Conservation (phyloP, 345 rosid species). For the Litchi chinensis region DNA sequence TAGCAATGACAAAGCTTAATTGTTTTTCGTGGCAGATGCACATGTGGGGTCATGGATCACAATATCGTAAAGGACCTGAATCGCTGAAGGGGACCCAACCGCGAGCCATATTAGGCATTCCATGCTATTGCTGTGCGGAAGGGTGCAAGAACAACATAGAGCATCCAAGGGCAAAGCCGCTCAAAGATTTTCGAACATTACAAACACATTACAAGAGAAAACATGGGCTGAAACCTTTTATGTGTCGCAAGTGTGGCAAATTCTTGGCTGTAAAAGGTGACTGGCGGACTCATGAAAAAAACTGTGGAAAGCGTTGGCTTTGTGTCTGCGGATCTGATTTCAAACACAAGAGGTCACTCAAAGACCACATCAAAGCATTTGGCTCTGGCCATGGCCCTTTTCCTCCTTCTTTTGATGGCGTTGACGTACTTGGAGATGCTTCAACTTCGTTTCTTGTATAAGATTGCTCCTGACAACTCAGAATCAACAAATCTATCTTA, state of each 20-base stretch:
- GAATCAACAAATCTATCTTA: background rate
- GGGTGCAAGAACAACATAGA: conserved; percentile 89
- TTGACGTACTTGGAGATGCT: conserved; percentile 28
- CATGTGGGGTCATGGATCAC: conserved; percentile 97
- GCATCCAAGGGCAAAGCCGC: conserved; percentile 72
- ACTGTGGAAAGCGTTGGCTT: conserved; percentile 93
- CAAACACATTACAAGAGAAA: conserved; percentile 92
- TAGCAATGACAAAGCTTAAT: background rate
- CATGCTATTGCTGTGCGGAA: conserved; percentile 83
- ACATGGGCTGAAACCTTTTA: conserved; percentile 67
- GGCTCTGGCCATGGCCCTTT: conserved; percentile 73
- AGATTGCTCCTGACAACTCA: background rate
- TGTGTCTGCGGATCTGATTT: conserved; percentile 87
- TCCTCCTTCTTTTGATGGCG: conserved; percentile 37
- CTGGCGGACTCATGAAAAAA: conserved; percentile 91
- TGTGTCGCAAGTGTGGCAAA: conserved; percentile 82
- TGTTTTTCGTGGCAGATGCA: conserved; percentile 57
- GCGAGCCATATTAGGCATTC: conserved; percentile 64
- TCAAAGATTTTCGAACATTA: conserved; percentile 81
- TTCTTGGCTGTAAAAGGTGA: conserved; percentile 84
- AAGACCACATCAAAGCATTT: conserved; percentile 77
- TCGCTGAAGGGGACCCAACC: conserved; percentile 77
- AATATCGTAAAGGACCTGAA: conserved; percentile 74
- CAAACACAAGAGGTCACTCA: conserved; percentile 93
- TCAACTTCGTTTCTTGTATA: conserved; percentile 29